A percentile compares a stretch with the other conserved stretches of the same genome.
Conservation (phyloP, 805 yeast species). For the Starmerella cellae region DNA sequence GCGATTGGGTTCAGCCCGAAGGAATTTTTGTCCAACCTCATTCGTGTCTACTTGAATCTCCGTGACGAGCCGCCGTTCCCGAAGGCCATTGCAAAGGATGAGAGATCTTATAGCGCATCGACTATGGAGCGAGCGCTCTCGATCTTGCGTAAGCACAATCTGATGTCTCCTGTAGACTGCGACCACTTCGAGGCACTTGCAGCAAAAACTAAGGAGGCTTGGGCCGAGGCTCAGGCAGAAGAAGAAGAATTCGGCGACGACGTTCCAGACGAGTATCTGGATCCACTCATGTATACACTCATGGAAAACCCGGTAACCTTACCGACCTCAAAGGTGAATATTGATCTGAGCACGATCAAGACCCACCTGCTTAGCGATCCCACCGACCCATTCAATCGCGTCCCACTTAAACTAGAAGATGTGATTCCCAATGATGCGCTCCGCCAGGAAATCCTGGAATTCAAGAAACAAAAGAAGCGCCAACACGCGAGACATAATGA, state of each 20-base stretch:
- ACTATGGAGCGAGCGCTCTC: conserved; percentile 58
- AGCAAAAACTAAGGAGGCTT: conserved; percentile 28
- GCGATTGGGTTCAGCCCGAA: conserved; percentile 74
- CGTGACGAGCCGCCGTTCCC: conserved; percentile 52
- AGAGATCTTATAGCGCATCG: conserved; percentile 65
- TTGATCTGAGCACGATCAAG: conserved; percentile 83
- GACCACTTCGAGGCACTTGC: conserved; percentile 52
- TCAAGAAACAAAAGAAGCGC: conserved; percentile 36
- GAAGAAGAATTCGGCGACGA: conserved; percentile 86
- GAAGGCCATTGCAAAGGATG: conserved; percentile 74
- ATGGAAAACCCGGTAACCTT: conserved; percentile 95
- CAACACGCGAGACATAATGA: no score
- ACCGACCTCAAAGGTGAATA: conserved; percentile 72
- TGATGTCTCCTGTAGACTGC: conserved; percentile 46
- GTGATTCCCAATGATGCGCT: conserved; percentile 67
- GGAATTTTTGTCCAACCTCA: conserved; percentile 50
- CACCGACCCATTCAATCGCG: conserved; percentile 93
- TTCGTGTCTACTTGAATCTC: conserved; percentile 65
- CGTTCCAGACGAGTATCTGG: conserved; percentile 89
- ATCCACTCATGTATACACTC: conserved; percentile 88
- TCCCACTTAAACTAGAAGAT: conserved; percentile 80
- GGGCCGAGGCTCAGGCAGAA: conserved; percentile 44
- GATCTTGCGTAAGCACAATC: conserved; percentile 44
- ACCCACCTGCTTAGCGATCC: conserved; percentile 88
- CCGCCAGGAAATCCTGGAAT: conserved; percentile 46